Base-by-base conservation (phyloP, 2,329 filamentous ascomycete species). In the Penicillium italicum region DNA sequence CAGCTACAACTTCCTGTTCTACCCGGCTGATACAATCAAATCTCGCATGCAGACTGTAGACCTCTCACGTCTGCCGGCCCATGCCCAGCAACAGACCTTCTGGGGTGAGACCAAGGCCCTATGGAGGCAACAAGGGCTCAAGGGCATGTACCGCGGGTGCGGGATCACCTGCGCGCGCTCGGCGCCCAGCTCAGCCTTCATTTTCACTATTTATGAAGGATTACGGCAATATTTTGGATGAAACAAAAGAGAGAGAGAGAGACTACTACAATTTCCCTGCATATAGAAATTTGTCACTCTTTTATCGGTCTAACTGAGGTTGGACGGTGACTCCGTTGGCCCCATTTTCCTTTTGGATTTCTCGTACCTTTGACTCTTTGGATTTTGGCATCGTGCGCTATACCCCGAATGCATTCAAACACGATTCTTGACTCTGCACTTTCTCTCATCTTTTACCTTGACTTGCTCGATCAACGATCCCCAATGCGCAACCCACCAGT, bases 11-110 rank as follows among this genome's bases (percentile, higher is more conserved):
- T 97, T 97, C 71, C 77, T 96, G 22, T 97, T 97, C 79, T 99
- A 94, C 72, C 94, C 94, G 0, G 94, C 94, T 47, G 94, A 99
- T 72, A 99, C 94, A 0, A 88, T 99, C 78, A 99, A 99, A 77
- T 95, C 90, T 18, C 86, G 93, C 45, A 96, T 99, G 87, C 94
- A 99, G 76, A 99, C 94, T 0, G 83, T 88, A 50, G 87, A 91
- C 5, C 79, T 90, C 41, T 67, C 67, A 0, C 63, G 53, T 26
- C 50, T 65, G 0, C 60, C 74, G 12, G 64, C 79, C 9, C 75
- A 78, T 22, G 78, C 77, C 2, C 75, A 77, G 53, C 81, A 82
- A 50, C 82, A 82, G 40, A 87, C 85, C 0, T 97, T 99, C 68
- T 83, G 81, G 76, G 78, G 81, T 36, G 91, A 95, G 57, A 85